phyloP scores from a whole-genome alignment of 164 flowering plant species.

The Cinnamomum chago region DNA sequence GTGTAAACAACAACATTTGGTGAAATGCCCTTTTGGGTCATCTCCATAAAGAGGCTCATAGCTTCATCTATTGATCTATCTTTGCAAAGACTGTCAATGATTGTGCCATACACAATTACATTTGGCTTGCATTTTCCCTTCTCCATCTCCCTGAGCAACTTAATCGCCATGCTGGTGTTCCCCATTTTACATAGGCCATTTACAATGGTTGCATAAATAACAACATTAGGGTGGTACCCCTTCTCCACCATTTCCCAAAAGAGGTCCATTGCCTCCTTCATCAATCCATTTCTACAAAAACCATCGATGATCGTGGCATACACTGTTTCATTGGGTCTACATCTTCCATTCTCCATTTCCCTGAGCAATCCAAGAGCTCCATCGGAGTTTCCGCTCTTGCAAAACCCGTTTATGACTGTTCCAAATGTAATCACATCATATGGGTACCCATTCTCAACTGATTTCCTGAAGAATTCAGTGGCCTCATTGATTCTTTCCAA shows the following conservation, averaged over 20 bases:
- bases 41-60: constrained; percentile 25
- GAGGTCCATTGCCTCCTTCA: constrained; percentile 33
- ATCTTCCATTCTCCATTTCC: background rate
- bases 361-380: background rate
- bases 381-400: background rate
- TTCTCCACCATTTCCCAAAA: constrained; percentile 12
- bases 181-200: constrained; percentile 23
- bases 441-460: constrained; percentile 1
- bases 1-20: constrained; percentile 31
- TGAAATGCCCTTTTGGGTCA: constrained; percentile 25
- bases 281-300: background rate
- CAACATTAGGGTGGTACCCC: constrained; percentile 2
- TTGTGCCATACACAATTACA: constrained; percentile 1
- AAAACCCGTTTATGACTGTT: constrained; percentile 4
- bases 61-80: constrained; percentile 25
- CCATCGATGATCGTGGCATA: constrained; percentile 11
- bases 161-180: constrained; percentile 12
- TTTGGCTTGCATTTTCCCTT: background rate
- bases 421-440: constrained; percentile 5
- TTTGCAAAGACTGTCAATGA: constrained; percentile 11
- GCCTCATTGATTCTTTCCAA: background rate
- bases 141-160: constrained; percentile 5
- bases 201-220: constrained; percentile 3
- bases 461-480: too few species aligned
- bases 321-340: background rate